Percentiles rank a stretch among this genome's conserved stretches.
Conservation (phyloP, 495 filamentous ascomycete species). For the Daldinia grandis region DNA sequence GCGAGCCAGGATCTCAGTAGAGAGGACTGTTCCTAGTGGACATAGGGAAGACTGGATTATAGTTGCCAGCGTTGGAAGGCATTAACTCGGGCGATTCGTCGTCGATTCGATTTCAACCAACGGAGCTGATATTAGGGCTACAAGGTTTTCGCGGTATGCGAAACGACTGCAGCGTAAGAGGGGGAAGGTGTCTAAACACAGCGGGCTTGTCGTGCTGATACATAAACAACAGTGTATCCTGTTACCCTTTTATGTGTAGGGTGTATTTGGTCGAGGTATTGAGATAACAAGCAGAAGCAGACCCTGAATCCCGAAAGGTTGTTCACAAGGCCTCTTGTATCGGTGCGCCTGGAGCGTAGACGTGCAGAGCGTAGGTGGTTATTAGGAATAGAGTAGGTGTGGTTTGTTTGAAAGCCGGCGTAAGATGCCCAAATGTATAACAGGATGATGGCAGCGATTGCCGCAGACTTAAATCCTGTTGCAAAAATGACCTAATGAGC, state of each 20-base stretch:
- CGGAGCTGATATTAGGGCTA: conserved; percentile 81
- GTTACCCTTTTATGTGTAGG: conserved; percentile 52
- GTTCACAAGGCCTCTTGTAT: conserved; percentile 2
- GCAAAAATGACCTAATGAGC: conserved; percentile 17
- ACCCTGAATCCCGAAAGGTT: conserved; percentile 13
- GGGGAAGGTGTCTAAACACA: conserved; percentile 78
- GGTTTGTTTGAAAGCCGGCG: not conserved
- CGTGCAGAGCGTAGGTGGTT: not conserved
- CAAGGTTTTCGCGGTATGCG: conserved; percentile 88
- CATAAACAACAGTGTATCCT: conserved; percentile 63
- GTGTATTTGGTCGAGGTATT: conserved; percentile 34
- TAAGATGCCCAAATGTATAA: conserved; percentile 17
- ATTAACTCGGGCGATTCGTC: conserved; percentile 59
- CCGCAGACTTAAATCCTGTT: conserved; percentile 25
- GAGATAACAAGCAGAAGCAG: conserved; percentile 25
- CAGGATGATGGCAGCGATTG: conserved; percentile 12
- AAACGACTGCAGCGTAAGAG: conserved; percentile 93
- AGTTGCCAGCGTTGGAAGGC: conserved; percentile 58
- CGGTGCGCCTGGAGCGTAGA: conserved; percentile 2
- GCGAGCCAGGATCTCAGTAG: conserved; percentile 58
- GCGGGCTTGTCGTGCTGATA: conserved; percentile 64
- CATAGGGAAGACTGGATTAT: conserved; percentile 58
- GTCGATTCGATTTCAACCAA: conserved; percentile 73
- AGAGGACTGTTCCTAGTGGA: conserved; percentile 58
- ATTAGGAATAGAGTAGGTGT: not conserved